Conservation (phyloP, 1,284 basidiomycete genomes). For the Fomitopsis pinicola region DNA sequence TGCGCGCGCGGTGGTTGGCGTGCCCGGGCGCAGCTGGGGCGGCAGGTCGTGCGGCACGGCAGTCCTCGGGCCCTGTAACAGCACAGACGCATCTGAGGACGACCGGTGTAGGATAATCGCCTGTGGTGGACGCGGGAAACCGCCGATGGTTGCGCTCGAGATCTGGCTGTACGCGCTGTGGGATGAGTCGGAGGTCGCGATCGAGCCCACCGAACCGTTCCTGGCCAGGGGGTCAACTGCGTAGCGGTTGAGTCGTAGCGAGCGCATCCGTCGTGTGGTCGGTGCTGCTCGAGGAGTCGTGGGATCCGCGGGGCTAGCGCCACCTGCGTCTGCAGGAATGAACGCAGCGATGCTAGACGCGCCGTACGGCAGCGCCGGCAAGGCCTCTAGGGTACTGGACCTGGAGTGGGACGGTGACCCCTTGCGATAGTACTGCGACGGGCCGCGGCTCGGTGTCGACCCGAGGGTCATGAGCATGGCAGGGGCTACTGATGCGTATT, state of each 20-base stretch:
- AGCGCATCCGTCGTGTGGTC: slow-evolving; percentile 1
- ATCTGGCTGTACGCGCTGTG: slow-evolving; percentile 1
- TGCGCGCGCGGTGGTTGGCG: slow-evolving; percentile 4
- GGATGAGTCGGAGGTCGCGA: background rate
- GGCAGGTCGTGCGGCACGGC: background rate
- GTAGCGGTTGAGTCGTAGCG: slow-evolving; percentile 3
- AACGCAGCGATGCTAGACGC: slow-evolving; percentile 1
- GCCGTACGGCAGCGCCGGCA: slow-evolving; percentile 4
- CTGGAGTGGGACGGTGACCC: background rate
- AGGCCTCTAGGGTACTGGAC: background rate
- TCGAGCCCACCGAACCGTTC: background rate
- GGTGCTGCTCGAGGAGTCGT: background rate
- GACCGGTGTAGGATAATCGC: background rate
- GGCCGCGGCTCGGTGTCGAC: background rate
- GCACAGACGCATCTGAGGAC: background rate
- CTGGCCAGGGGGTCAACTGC: background rate
- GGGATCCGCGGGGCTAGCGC: slow-evolving; percentile 1
- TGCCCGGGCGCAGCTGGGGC: slow-evolving; percentile 8
- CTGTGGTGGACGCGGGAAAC: background rate
- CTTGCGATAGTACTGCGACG: background rate
- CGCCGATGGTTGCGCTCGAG: background rate
- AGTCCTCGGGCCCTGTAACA: background rate
- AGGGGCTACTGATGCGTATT: slow-evolving; percentile 6
- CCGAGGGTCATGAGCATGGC: slow-evolving; percentile 17
- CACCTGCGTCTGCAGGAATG: background rate